Evolutionary conservation across 2,329 filamentous ascomycete species (phyloP), one percentile per base, ranked within the genome.

Genomic region (Cryphonectria radicalis): DNA sequence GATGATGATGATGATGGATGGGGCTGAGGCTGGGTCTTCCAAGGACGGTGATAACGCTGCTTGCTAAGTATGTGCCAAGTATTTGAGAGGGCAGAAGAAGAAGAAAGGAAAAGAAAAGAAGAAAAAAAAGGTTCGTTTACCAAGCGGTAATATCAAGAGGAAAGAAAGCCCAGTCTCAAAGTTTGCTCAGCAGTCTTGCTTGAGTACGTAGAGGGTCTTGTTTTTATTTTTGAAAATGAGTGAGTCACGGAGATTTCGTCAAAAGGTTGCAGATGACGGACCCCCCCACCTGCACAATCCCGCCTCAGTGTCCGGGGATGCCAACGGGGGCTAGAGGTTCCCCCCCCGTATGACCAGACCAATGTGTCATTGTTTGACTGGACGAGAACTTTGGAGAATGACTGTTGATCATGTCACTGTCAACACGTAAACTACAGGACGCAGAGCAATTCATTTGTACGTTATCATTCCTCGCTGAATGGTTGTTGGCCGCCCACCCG

Each of bases 1-100:
- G 37, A 11, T 11, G 37, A 11, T 32, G 32, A 32, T 32, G 32
- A 4, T 32, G 32, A 4, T 74, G 60, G 70, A 46, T 63, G 32
- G 25, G 25, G 25, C 13, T 14, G 32, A 60, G 19, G 25, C 2
- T 32, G 25, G 28, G 5, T 60, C 6, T 13, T 28, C 2, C 4
- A 7, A n/a, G 19, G 32, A n/a, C 57, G 37, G 37, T 11, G 1
- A 40, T 11, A 11, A 40, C 37, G 37, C 37, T 40, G 37, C 37
- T 40, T 40, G 37, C 37, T 40, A 40, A 10, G 13, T 40, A 40
- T 40, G 37, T 60, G 25, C 57, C 3, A 53, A 10, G 22, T 10
- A 53, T 11, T 40, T 40, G 10, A n/a, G 46, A 53, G 46, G 46
- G 22, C 6, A n/a, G 46, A 10, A n/a, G 7, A 53, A 53, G 10